These are phyloP conservation scores for Aspergillus texensis DNA, from an alignment of 2,329 filamentous ascomycete species.

Conservation along the genomic window DNA sequence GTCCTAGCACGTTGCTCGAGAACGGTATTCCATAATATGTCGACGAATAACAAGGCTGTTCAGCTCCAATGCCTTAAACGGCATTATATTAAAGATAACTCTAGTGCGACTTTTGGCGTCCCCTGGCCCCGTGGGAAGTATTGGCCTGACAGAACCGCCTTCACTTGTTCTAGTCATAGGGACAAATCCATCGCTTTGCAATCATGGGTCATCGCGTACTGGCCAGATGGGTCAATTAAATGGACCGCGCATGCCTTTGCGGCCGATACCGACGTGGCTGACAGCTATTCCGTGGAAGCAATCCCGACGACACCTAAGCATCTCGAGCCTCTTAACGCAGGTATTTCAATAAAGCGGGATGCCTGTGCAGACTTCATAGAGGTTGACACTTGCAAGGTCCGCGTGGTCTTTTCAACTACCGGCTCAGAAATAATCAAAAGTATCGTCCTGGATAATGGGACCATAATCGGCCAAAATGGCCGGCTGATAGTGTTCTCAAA, in stretches of 20 bases:
- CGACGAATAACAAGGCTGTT: not conserved
- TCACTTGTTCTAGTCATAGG: conserved; percentile 33
- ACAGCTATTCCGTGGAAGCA: conserved; percentile 39
- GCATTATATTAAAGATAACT: not conserved
- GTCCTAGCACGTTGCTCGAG: not conserved
- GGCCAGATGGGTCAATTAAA: conserved; percentile 63
- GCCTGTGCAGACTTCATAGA: not conserved
- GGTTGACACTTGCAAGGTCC: not conserved
- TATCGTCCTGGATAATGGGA: not conserved
- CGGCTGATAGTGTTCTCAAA: not conserved
- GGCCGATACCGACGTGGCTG: conserved; percentile 42
- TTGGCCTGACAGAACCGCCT: conserved; percentile 39
- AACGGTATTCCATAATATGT: not conserved
- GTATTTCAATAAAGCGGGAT: not conserved
- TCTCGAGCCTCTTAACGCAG: conserved; percentile 35
- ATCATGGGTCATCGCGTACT: conserved; percentile 62
- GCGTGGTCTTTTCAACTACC: not conserved
- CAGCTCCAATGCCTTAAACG: not conserved
- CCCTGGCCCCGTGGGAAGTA: conserved; percentile 48
- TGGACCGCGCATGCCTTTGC: conserved; percentile 63
- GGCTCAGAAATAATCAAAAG: not conserved
- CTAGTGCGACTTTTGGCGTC: conserved; percentile 49
- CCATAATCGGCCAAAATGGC: not conserved
- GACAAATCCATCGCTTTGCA: conserved; percentile 41
- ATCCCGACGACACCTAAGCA: conserved; percentile 34